Base-by-base conservation (phyloP, 1,139 yeast genomes). In the Pichia inconspicua region DNA sequence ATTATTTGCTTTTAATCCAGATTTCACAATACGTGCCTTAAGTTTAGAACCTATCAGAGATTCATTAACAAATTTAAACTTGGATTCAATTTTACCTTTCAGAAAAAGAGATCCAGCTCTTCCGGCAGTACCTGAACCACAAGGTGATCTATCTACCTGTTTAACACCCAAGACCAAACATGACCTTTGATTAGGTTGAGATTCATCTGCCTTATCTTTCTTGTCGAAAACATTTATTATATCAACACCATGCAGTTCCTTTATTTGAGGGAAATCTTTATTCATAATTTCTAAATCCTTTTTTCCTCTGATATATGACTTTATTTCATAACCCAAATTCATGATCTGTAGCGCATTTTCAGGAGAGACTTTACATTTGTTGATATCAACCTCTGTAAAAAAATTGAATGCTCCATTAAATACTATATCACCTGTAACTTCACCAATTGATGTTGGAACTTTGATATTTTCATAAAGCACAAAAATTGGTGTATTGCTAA, bases 51-150 rank as follows among this genome's bases (percentile, higher is more conserved):
- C 63, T 25, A 60, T 58, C 1, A 60, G 50, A 3, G 63, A 59
- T 46, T 59, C 58, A 47, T 60, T 60, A 12, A 53, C 53, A 48
- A 50, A 55, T 3, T 10, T 34, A 25, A 48, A 10, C 1, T 52
- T 45, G 1, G 22, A 25, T 1, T 44, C 25, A 9, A 58, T 28
- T 22, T 40, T 27, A 1, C 55, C 55, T 17, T 54, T 53, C 31
- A 58, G 45, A 34, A 47, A 57, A 12, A 58, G 49, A 35, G 53
- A 56, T 0, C 61, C 62, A 3, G 55, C 50, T 36, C 62, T 47
- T 2, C 63, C 64, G 9, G 62, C 61, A 1, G 64, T 59, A 7
- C 62, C 61, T 1, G 63, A 59, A 11, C 63, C 62, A 48, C 60
- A 57, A 1, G 63, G 61, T 2, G 63, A 59, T 19, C 63, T 43